These are phyloP conservation scores for Penicillium verhagenii DNA, from an alignment of 495 filamentous ascomycete genomes.

Conservation along the genomic window DNA sequence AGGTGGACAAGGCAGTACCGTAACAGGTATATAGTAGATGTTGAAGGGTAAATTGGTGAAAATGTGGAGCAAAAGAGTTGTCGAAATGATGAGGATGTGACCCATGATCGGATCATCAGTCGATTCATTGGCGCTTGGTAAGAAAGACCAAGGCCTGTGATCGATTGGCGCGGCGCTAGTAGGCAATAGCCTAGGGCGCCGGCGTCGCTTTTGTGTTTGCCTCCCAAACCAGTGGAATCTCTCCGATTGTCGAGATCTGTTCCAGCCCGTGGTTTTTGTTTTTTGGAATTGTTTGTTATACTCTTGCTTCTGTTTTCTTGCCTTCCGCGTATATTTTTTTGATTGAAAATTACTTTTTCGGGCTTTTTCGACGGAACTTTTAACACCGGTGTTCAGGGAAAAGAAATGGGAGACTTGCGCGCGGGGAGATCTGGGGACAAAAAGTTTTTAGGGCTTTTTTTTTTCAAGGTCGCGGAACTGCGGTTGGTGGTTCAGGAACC, in stretches of 20 bases:
- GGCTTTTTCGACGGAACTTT: not conserved
- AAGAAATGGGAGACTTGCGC: not conserved
- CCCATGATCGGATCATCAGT: not conserved
- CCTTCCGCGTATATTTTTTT: not conserved
- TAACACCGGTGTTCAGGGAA: not conserved
- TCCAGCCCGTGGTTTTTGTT: not conserved
- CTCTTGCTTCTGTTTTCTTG: no score
- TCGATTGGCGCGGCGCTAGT: slow-evolving; percentile 29
- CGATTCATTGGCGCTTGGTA: slow-evolving; percentile 3
- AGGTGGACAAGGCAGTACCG: no score
- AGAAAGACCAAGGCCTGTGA: not conserved
- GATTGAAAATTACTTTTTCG: not conserved
- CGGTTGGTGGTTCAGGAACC: slow-evolving; percentile 19
- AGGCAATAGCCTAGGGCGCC: slow-evolving; percentile 26
- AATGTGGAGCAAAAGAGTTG: not conserved
- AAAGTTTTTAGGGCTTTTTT: slow-evolving; percentile 5
- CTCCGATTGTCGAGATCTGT: not conserved
- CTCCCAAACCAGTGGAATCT: slow-evolving; percentile 1
- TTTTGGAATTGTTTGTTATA: no score
- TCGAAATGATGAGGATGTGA: not conserved
- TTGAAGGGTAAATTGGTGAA: not conserved
- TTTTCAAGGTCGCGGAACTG: slow-evolving; percentile 27
- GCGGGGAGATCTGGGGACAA: not conserved
- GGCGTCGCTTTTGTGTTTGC: slow-evolving; percentile 4
- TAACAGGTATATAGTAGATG: no score